These are phyloP conservation scores for Yarrowia bubula DNA, from an alignment of 805 yeast genomes.

Conservation along the genomic window DNA sequence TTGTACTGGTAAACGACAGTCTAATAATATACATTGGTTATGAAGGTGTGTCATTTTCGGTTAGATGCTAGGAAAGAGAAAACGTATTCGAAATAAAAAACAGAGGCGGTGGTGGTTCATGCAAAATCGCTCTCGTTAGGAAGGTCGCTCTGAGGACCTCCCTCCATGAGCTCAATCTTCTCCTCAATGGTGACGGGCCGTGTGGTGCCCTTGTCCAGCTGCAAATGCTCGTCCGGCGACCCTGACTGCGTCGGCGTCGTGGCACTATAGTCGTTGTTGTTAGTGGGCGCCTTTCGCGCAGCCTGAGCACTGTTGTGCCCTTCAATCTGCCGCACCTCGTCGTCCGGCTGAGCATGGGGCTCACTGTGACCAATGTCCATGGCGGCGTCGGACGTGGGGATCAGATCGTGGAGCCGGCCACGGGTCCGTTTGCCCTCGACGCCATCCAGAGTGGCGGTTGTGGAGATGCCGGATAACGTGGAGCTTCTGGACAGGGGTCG, in stretches of 20 bases:
- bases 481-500: slow-evolving; percentile 62
- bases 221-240: slow-evolving; percentile 8
- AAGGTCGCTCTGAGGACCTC: slow-evolving; percentile 18
- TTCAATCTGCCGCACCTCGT: background rate
- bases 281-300: background rate
- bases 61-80: background rate
- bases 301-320: background rate
- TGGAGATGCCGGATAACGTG: slow-evolving; percentile 61
- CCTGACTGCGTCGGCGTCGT: background rate
- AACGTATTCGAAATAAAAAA: background rate
- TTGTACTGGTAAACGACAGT: too few relatives aligned
- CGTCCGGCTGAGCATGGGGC: slow-evolving; percentile 24
- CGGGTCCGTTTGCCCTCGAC: slow-evolving; percentile 55
- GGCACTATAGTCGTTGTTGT: background rate
- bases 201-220: slow-evolving; percentile 23
- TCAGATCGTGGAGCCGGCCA: slow-evolving; percentile 20
- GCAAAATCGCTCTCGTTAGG: slow-evolving; percentile 24
- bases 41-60: background rate
- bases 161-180: slow-evolving; percentile 27
- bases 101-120: background rate
- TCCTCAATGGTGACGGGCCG: slow-evolving; percentile 25
- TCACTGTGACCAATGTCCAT: slow-evolving; percentile 6
- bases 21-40: slow-evolving; percentile 9
- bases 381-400: background rate
- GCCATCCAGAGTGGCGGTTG: slow-evolving; percentile 74